phyloP scores from a whole-genome alignment of 1,139 yeast genomes.

The Sugiyamaella japonica region DNA sequence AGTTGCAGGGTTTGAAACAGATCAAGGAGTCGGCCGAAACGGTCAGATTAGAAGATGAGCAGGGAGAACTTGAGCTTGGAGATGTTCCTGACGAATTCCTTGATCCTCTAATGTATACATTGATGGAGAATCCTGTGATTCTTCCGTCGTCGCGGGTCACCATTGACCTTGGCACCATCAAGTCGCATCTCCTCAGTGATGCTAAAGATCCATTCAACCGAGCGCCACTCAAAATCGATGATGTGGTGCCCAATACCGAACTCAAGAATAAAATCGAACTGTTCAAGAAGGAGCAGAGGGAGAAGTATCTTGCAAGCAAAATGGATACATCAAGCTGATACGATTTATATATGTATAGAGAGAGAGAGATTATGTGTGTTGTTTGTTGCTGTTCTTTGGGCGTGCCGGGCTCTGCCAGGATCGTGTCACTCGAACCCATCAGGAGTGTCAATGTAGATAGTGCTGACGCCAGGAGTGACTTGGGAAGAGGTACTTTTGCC shows the following conservation, averaged over 20 bases:
- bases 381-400: background rate
- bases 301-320: slow-evolving; percentile 20
- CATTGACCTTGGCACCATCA: slow-evolving; percentile 88
- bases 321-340: slow-evolving; percentile 16
- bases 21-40: slow-evolving; percentile 67
- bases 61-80: slow-evolving; percentile 83
- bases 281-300: slow-evolving; percentile 45
- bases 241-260: slow-evolving; percentile 72
- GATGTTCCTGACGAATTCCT: slow-evolving; percentile 95
- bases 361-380: background rate
- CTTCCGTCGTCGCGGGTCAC: slow-evolving; percentile 82
- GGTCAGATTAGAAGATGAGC: slow-evolving; percentile 58
- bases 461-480: slow-evolving; percentile 11
- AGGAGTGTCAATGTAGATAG: slow-evolving; percentile 20
- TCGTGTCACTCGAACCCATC: slow-evolving; percentile 9
- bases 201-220: slow-evolving; percentile 97
- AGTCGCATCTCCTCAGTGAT: slow-evolving; percentile 90
- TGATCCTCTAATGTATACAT: slow-evolving; percentile 93
- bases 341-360: background rate
- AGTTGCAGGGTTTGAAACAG: slow-evolving; percentile 51
- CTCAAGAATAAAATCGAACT: slow-evolving; percentile 60
- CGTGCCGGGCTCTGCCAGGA: slow-evolving; percentile 3
- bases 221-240: slow-evolving; percentile 84
- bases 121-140: slow-evolving; percentile 94
- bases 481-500: slow-evolving; percentile 27